These are phyloP conservation scores for Rhodamnia argentea DNA, from an alignment of 345 rosid genomes.

Conservation along the genomic window DNA sequence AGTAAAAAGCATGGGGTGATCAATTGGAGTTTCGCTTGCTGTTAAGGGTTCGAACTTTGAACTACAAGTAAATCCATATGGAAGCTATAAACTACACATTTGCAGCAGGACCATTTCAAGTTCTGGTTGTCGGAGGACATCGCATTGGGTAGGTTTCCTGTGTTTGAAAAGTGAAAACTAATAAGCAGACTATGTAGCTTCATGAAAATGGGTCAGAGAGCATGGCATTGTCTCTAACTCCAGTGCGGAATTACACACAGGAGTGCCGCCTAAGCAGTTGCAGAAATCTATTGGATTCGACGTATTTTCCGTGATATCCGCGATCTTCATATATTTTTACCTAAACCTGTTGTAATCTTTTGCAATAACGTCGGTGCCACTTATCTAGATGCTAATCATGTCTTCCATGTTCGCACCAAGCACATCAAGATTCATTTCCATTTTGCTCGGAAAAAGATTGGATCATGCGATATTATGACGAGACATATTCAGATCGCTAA, in stretches of 20 bases:
- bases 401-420: not conserved
- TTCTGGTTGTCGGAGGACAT: not conserved
- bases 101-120: not conserved
- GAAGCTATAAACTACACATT: not conserved
- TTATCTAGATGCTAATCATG: too few relatives aligned
- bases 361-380: not conserved
- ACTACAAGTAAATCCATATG: not conserved
- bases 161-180: not conserved
- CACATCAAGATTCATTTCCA: too few relatives aligned
- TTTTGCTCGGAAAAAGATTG: not conserved
- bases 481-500: not conserved
- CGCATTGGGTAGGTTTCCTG: not conserved
- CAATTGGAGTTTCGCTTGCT: not conserved
- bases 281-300: not conserved
- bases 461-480: not conserved
- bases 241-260: not conserved
- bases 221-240: not conserved
- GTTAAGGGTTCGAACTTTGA: not conserved
- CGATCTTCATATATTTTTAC: not conserved
- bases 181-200: too few relatives aligned
- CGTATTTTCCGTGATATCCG: not conserved
- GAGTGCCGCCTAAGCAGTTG: not conserved
- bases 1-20: not conserved
- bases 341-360: not conserved
- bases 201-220: too few relatives aligned